These are phyloP conservation scores for Ilyonectria destructans DNA, from an alignment of 2,329 filamentous ascomycete species.

Conservation along the genomic window DNA sequence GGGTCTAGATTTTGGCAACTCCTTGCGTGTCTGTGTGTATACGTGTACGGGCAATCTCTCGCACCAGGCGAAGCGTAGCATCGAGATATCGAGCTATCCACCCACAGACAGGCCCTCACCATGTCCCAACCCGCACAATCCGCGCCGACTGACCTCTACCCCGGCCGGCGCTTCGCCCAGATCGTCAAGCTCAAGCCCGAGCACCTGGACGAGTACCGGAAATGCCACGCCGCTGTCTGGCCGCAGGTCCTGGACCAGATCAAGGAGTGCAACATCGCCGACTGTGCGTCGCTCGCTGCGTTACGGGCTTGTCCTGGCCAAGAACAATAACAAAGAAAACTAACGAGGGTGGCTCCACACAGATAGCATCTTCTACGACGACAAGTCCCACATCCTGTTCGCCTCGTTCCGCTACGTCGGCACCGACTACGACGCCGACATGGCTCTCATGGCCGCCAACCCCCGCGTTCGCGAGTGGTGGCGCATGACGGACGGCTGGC, in stretches of 20 bases:
- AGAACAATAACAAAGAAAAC: not conserved
- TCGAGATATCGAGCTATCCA: not conserved
- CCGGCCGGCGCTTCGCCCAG: constrained; percentile 76
- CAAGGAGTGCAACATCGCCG: constrained; percentile 80
- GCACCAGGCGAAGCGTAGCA: not conserved
- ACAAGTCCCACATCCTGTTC: constrained; percentile 76
- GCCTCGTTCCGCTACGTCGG: constrained; percentile 87
- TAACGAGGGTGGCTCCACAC: not conserved
- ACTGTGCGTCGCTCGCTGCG: constrained; percentile 68
- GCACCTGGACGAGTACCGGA: constrained; percentile 79
- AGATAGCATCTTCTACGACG: constrained; percentile 84
- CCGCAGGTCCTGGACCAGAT: constrained; percentile 85
- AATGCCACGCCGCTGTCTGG: constrained; percentile 82
- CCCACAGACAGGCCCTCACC: not conserved
- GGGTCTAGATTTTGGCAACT: not conserved
- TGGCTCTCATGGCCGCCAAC: constrained; percentile 83
- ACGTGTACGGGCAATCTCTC: not conserved
- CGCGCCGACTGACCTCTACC: constrained; percentile 45
- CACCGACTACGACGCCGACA: constrained; percentile 80
- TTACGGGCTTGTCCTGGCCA: not conserved
- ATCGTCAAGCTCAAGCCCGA: constrained; percentile 81
- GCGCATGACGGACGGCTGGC: constrained; percentile 84
- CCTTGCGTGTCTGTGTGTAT: not conserved
- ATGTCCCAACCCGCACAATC: not conserved
- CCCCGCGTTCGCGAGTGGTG: constrained; percentile 85